Base-by-base conservation (phyloP, 192 early-diverging fungal genomes). In the Obelidium mucronatum region DNA sequence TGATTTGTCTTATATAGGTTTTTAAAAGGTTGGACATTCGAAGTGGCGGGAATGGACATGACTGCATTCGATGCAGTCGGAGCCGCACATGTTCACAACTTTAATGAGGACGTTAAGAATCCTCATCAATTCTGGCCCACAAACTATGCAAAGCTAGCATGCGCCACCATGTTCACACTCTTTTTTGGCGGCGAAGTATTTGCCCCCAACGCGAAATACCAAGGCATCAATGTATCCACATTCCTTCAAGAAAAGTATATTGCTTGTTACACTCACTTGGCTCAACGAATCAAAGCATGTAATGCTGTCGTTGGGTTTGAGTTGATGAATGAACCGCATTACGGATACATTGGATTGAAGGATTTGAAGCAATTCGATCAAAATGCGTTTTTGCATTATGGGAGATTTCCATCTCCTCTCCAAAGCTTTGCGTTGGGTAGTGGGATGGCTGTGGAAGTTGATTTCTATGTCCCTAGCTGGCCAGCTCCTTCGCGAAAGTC, bases 111-210 rank as follows among this genome's bases (percentile, higher is more conserved):
- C 22, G 56, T 40, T 59, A 74, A 36, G 33, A 76, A 52, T 40
- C 71, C 73, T 15, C 84, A 86, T 24, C 86, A 87, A 85, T 86
- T 90, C 5, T 95, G 94, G 93, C 93, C 94, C 0, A 94, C 94
- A 52, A 95, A 95, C 80, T 94, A 95, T 71, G 90, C 89, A 11
- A 95, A 95, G 73, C 83, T 94, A 13, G 94, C 93, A 5, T 88
- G 86, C 26, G 86, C 90, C 26, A 94, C 93, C 3, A 94, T 95
- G 92, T 94, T 95, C 72, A 93, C 94, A 0, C 73, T 94, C 2
- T 94, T 94, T 65, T 94, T 90, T 63, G 86, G 69, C 2, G 93
- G 93, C 15, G 82, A 91, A 24, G 89, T 85, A 6, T 93, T 94
- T 86, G 92, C 92, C 15, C 93, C 93, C 0, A 76, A 86, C 0